Base-by-base conservation (phyloP, 2,329 filamentous ascomycete species). In the Ceratocystiopsis minuta region DNA sequence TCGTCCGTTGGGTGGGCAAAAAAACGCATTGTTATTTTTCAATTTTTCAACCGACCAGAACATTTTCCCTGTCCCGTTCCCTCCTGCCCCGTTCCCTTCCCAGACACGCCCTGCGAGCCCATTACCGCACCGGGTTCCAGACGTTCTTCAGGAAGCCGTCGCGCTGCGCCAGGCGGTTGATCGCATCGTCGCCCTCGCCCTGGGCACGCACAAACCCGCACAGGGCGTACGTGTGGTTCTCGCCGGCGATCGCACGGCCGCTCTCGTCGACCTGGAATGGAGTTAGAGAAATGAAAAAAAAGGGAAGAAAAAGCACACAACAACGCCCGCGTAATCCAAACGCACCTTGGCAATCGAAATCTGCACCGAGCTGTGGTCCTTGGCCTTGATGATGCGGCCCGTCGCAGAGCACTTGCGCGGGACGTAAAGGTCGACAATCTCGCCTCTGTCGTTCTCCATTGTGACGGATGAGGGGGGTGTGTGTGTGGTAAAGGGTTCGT, bases 341-440 rank as follows among this genome's bases (percentile, higher is more conserved):
- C 49, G 20, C 42, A 49, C 49, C 75, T 95, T 96, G 67, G 80
- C 88, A 63, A 98, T 73, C 57, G 80, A 84, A 67, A 98, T 85
- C 70, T 98, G 90, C 57, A 96, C 90, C 50, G 84, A 93, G 58
- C 85, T 88, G 77, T 98, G 90, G 72, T 98, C 90, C 75, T 96
- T 95, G 74, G 90, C 86, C 75, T 95, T 95, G 80, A 98, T 96
- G 76, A 96, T 95, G 71, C 90, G 85, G 84, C 93, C 92, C 67
- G 88, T 94, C 58, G 87, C 87, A 67, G 77, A 85, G 83, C 88
- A 96, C 75, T 95, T 96, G 75, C 88, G 85, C 65, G 86, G 86
- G 75, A 94, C 83, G 79, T 93, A 93, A 66, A 51, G 46, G 41
- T 51, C 49, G 43, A 51, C 48, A 35, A 51, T 48, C 44, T 51